Conservation (phyloP, 2,329 filamentous ascomycete species). For the Graphilbum fragrans region DNA sequence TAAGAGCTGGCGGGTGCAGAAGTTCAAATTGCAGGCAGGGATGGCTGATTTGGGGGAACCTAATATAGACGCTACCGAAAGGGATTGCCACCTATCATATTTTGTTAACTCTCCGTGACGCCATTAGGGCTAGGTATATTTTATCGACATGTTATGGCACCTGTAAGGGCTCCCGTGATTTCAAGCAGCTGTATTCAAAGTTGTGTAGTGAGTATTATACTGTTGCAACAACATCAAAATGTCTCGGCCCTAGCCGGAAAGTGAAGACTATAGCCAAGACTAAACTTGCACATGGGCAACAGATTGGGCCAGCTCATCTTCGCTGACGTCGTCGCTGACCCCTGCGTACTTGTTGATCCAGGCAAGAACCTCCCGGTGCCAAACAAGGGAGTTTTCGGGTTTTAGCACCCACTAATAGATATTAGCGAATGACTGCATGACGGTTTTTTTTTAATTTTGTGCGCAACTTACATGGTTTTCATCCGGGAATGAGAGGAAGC, state of each 20-base stretch:
- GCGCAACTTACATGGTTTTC: slow-evolving; percentile 50
- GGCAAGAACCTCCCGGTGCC: slow-evolving; percentile 75
- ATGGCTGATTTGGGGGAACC: neutral
- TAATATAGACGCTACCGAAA: neutral
- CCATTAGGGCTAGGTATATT: too few species aligned
- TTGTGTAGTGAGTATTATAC: neutral
- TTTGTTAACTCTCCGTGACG: too few species aligned
- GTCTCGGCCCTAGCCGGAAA: neutral
- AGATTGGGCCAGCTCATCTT: too few species aligned
- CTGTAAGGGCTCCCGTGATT: too few species aligned
- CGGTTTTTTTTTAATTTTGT: neutral
- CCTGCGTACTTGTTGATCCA: slow-evolving; percentile 59
- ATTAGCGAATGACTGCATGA: neutral
- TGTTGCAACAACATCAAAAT: neutral
- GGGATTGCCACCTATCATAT: too few species aligned
- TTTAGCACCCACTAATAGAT: slow-evolving; percentile 65
- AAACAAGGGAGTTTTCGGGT: slow-evolving; percentile 79
- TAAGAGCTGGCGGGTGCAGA: neutral
- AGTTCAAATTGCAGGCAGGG: neutral
- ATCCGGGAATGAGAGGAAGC: slow-evolving; percentile 69
- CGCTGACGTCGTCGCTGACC: slow-evolving; percentile 17
- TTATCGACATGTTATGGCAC: too few species aligned
- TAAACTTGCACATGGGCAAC: too few species aligned
- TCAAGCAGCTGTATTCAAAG: too few species aligned
- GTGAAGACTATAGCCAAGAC: neutral